Conservation (phyloP, 495 filamentous ascomycete species). For the Lichenothelia convexa region DNA sequence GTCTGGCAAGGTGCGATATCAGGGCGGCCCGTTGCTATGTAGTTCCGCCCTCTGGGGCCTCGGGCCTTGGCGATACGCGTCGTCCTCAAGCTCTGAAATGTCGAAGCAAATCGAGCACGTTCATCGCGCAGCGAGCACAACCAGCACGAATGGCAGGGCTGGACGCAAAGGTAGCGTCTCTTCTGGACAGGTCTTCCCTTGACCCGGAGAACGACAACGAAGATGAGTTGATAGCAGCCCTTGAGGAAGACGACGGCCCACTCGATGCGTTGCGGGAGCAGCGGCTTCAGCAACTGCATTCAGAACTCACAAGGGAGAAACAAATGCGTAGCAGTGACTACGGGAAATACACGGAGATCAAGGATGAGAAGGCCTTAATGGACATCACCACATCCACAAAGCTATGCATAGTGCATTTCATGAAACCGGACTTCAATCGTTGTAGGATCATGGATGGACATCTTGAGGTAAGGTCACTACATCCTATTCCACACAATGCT, state of each 20-base stretch:
- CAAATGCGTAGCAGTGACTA: conserved; percentile 16
- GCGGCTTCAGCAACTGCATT: conserved; percentile 52
- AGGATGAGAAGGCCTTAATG: conserved; percentile 46
- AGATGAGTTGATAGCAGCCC: conserved; percentile 50
- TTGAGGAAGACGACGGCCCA: conserved; percentile 43
- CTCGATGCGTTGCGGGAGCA: conserved; percentile 48
- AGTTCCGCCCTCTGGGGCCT: too few species aligned
- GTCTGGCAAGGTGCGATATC: too few species aligned
- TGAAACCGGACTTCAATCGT: conserved; percentile 53
- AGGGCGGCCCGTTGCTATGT: too few species aligned
- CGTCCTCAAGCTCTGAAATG: too few species aligned
- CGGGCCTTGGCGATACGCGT: too few species aligned
- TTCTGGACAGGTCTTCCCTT: conserved; percentile 22
- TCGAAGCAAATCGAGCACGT: too few species aligned
- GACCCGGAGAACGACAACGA: conserved; percentile 36
- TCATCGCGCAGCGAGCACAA: conserved; percentile 5
- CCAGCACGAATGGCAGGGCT: conserved; percentile 15
- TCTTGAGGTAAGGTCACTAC: conserved; percentile 25
- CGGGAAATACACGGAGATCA: conserved; percentile 39
- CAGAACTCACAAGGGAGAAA: conserved; percentile 36
- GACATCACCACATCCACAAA: conserved; percentile 34
- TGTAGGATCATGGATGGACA: conserved; percentile 53
- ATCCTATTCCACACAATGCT: too few species aligned
- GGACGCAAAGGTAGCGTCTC: conserved; percentile 28
- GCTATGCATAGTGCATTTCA: conserved; percentile 56